Base-by-base conservation (phyloP, 345 rosid species). In the Hypericum androsaemum region DNA sequence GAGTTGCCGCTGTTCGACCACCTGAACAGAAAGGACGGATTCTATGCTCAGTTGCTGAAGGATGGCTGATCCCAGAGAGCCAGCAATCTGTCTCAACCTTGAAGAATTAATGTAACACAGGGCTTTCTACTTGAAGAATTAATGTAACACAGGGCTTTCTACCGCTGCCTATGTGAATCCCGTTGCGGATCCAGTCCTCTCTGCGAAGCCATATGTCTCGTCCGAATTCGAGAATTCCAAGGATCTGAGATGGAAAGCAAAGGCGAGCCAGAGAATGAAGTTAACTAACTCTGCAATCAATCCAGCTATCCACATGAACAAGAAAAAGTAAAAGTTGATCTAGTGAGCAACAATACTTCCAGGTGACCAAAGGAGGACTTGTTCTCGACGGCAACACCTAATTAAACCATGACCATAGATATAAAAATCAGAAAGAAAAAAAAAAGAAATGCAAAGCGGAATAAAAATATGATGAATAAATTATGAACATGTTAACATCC, bases 141-240 rank as follows among this genome's bases (percentile, higher is more conserved):
- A 43, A 92, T 85, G 62, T 78, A 85, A 54, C 88, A 83, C 77
- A 78, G 65, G 5, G 94, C 88, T 88, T 92, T 69, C 80, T 81
- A 59, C 78, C 79, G 49, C 77, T 81, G 10, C 88, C 94, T 11
- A 77, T 43, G 61, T 78, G 80, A 64, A 92, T 75, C 52, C 98
- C 98, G 53, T 70, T 85, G 32, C 70, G 74, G 57, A 83, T 81
- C 98, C 98, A 92, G 46, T 92, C 94, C 37, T 71, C 83, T 36
- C 86, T 75, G 54, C 83, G 80, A 48, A 92, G 69, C 96, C 98
- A 92, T 32, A 94, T 95, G 57, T 92, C 98, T 17, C 96, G 80
- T 15, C 83, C 81, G 59, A 84, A 75, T 64, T 92, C 98, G 43
- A 88, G 76, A 39, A 86, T 59, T 61, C 88, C 90, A 56, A 89